A percentile compares a stretch with the other conserved stretches of the same genome.
These are phyloP conservation scores for Alnus rubra DNA, from an alignment of 306 rosid species.

Conservation along the genomic window DNA sequence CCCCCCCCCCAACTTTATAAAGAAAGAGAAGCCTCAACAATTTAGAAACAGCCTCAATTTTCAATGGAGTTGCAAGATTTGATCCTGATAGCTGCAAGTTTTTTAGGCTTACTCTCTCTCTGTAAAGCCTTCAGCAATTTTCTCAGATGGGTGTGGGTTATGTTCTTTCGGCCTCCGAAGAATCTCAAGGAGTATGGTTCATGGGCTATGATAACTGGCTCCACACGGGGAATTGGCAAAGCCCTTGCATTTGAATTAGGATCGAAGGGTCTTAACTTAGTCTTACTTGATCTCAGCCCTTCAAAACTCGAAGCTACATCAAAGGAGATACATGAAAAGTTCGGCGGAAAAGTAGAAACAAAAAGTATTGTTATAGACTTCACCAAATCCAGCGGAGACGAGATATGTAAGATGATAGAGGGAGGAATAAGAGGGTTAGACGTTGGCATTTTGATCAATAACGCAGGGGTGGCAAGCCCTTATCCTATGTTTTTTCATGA, in stretches of 20 bases:
- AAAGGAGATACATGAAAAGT: slow-evolving; percentile 26
- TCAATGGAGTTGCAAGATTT: too few relatives aligned
- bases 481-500: slow-evolving; percentile 60
- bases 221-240: slow-evolving; percentile 86
- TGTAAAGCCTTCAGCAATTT: slow-evolving; percentile 16
- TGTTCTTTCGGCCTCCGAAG: slow-evolving; percentile 57
- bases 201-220: slow-evolving; percentile 80
- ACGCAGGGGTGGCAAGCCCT: slow-evolving; percentile 70
- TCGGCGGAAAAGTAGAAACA: too few relatives aligned
- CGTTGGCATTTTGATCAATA: slow-evolving; percentile 60
- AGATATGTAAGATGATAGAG: slow-evolving; percentile 17
- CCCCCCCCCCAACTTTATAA: too few relatives aligned
- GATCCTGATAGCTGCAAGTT: too few relatives aligned
- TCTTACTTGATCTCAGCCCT: slow-evolving; percentile 58
- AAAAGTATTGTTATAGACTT: slow-evolving; percentile 41
- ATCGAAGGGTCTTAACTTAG: slow-evolving; percentile 54
- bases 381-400: slow-evolving; percentile 12
- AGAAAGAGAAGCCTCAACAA: too few relatives aligned
- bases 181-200: slow-evolving; percentile 68
- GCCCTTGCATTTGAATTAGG: slow-evolving; percentile 68
- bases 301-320: slow-evolving; percentile 53
- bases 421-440: slow-evolving; percentile 9
- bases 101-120: slow-evolving; percentile 44
- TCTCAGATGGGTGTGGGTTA: slow-evolving; percentile 50
- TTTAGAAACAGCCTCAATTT: too few relatives aligned